These are phyloP conservation scores for Vitellaria paradoxa DNA, from an alignment of 179 eudicot genomes.

Conservation along the genomic window DNA sequence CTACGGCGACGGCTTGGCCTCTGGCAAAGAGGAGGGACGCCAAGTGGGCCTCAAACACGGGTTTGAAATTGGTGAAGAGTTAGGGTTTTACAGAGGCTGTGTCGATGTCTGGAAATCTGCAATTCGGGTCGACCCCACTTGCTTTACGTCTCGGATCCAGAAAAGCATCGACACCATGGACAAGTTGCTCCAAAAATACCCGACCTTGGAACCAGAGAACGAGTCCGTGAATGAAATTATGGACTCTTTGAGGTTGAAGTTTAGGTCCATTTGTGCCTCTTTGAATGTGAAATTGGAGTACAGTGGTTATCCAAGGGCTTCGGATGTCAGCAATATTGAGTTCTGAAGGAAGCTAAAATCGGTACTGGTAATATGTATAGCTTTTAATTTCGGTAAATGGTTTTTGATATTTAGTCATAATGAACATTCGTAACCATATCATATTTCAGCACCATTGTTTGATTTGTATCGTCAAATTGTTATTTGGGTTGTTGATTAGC, in stretches of 20 bases:
- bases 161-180: slow-evolving; percentile 52
- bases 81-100: slow-evolving; percentile 58
- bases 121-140: slow-evolving; percentile 47
- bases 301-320: slow-evolving; percentile 58
- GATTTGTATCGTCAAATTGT: too few species aligned
- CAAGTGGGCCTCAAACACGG: slow-evolving; percentile 84
- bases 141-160: slow-evolving; percentile 52
- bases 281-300: slow-evolving; percentile 75
- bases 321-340: slow-evolving; percentile 30
- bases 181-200: slow-evolving; percentile 54
- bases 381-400: too few species aligned
- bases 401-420: too few species aligned
- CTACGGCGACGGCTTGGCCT: slow-evolving; percentile 44
- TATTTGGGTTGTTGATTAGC: too few species aligned
- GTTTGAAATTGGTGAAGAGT: slow-evolving; percentile 58
- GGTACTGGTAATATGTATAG: too few species aligned
- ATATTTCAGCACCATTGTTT: too few species aligned
- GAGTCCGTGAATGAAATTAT: slow-evolving; percentile 52
- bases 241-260: slow-evolving; percentile 64
- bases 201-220: slow-evolving; percentile 61
- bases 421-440: too few species aligned
- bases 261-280: slow-evolving; percentile 63
- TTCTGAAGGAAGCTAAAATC: slow-evolving; percentile 25
- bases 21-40: slow-evolving; percentile 64
- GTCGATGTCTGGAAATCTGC: slow-evolving; percentile 52